These are phyloP conservation scores for Podospora tetraspora DNA, from an alignment of 495 filamentous ascomycete genomes.

Conservation along the genomic window DNA sequence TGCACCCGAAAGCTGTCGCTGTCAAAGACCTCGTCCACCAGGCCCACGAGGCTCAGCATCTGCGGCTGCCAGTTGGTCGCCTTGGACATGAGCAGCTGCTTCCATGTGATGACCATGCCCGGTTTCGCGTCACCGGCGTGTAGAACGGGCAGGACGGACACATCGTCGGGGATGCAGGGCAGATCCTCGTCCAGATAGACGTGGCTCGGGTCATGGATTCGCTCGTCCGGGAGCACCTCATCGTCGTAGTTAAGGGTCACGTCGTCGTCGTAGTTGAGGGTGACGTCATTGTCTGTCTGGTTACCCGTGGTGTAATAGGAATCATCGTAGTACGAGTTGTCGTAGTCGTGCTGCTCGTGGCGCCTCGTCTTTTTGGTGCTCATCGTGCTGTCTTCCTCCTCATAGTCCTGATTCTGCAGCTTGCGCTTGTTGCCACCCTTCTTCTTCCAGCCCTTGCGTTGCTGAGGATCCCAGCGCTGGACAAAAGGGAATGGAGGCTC, in stretches of 20 bases:
- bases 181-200: constrained; percentile 52
- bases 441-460: constrained; percentile 42
- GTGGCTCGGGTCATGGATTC: constrained; percentile 22
- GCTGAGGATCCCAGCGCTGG: constrained; percentile 80
- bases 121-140: constrained; percentile 46
- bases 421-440: constrained; percentile 37
- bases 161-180: constrained; percentile 61
- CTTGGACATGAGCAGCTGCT: constrained; percentile 65
- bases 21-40: constrained; percentile 49
- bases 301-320: constrained; percentile 22
- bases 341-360: constrained; percentile 25
- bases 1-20: constrained; percentile 48
- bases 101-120: constrained; percentile 76
- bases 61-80: constrained; percentile 73
- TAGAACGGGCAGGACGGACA: constrained; percentile 51
- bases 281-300: constrained; percentile 27
- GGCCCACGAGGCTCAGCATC: constrained; percentile 61
- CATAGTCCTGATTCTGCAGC: constrained; percentile 13
- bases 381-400: constrained; percentile 25
- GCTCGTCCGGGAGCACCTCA: constrained; percentile 25
- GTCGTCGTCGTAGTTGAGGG: constrained; percentile 46
- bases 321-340: constrained; percentile 13
- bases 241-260: constrained; percentile 39
- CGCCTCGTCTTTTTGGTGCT: constrained; percentile 48
- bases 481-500: constrained; percentile 85